These are phyloP conservation scores for Gentiana dahurica DNA, from an alignment of 257 asterid genomes.

Conservation along the genomic window DNA sequence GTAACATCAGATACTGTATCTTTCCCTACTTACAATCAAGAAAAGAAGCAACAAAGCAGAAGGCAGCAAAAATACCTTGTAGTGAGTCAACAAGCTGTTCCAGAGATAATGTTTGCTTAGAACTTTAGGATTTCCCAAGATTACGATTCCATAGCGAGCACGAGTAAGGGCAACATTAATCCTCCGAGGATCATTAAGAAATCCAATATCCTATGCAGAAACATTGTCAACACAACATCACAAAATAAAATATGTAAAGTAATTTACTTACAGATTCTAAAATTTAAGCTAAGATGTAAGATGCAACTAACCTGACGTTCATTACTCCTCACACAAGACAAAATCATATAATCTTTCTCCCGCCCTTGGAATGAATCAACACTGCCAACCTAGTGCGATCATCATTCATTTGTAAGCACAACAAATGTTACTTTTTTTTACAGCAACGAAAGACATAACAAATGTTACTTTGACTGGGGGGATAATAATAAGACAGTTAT, in stretches of 20 bases:
- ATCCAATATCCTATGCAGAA: conserved; percentile 76
- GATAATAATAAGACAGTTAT: conserved; percentile 10
- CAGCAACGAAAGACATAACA: no score
- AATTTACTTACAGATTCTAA: no score
- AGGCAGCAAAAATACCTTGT: conserved; percentile 50
- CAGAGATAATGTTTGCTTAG: conserved; percentile 87
- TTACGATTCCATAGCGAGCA: conserved; percentile 95
- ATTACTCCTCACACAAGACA: conserved; percentile 95
- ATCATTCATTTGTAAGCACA: conserved; percentile 5
- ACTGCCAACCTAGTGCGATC: conserved; percentile 73
- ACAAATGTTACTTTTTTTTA: no score
- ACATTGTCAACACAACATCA: not conserved
- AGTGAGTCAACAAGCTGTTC: conserved; percentile 88
- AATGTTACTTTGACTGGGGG: conserved; percentile 3
- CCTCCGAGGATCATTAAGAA: conserved; percentile 92
- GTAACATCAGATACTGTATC: not conserved
- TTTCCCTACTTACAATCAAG: not conserved
- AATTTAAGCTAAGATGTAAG: no score
- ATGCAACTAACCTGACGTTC: conserved; percentile 71
- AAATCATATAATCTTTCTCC: conserved; percentile 85
- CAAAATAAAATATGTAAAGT: no score
- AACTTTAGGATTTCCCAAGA: conserved; percentile 94
- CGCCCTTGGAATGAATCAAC: conserved; percentile 97
- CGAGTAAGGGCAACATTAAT: conserved; percentile 97
- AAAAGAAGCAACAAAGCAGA: not conserved